These are phyloP conservation scores for Akanthomyces uredinophilus DNA, from an alignment of 2,329 filamentous ascomycete species.

Conservation along the genomic window DNA sequence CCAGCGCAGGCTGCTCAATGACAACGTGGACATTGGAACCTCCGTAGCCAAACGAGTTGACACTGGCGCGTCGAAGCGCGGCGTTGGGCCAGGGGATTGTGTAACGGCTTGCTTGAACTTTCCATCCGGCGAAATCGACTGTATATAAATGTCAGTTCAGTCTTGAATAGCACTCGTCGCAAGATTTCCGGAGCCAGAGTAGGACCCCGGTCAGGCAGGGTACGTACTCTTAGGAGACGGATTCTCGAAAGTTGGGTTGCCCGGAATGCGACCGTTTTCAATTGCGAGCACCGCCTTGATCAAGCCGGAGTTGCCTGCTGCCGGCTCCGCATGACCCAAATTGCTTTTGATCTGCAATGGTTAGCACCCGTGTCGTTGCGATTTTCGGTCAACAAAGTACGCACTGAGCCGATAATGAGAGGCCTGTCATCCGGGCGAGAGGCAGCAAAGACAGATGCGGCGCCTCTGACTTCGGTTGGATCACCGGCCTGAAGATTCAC, in stretches of 20 bases:
- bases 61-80: conserved; percentile 21
- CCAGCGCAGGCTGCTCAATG: conserved; percentile 20
- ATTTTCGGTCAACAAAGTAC: neutral
- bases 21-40: conserved; percentile 39
- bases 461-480: conserved; percentile 9
- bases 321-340: conserved; percentile 27
- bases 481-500: neutral
- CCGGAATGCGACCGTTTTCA: conserved; percentile 24
- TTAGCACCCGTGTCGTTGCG: neutral
- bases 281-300: conserved; percentile 27
- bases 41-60: conserved; percentile 41
- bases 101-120: conserved; percentile 25
- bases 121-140: conserved; percentile 29
- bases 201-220: no score
- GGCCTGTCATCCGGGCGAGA: conserved; percentile 13
- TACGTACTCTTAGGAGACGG: conserved; percentile 14
- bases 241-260: conserved; percentile 30
- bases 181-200: no score
- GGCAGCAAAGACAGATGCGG: conserved; percentile 23
- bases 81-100: conserved; percentile 29
- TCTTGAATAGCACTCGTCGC: no score
- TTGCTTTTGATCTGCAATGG: conserved; percentile 23
- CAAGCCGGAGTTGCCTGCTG: conserved; percentile 25
- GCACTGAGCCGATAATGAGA: conserved; percentile 26
- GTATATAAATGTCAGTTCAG: conserved; percentile 22